phyloP scores from a whole-genome alignment of 805 yeast genomes.

The Saccharomycopsis oosterbeekiorum region DNA sequence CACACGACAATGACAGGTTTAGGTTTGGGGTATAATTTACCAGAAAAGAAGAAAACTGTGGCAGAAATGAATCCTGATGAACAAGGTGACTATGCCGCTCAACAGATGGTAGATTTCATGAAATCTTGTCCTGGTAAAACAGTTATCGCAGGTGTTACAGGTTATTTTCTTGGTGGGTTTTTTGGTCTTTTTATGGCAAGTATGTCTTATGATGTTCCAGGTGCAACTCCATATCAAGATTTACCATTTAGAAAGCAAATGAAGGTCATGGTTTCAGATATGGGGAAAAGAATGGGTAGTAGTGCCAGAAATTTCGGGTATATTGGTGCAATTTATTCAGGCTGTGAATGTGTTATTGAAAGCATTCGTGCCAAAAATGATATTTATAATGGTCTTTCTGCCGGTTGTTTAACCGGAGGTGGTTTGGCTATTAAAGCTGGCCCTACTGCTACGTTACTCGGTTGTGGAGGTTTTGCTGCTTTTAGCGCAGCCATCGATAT shows the following conservation, averaged over 20 bases:
- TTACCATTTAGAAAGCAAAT: slow-evolving; percentile 89
- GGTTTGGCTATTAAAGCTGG: slow-evolving; percentile 89
- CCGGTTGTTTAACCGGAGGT: slow-evolving; percentile 96
- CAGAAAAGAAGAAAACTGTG: slow-evolving; percentile 35
- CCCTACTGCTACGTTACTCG: slow-evolving; percentile 82
- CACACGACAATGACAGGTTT: slow-evolving; percentile 4
- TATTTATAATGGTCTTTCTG: slow-evolving; percentile 80
- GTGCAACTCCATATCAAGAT: slow-evolving; percentile 55
- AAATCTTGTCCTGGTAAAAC: slow-evolving; percentile 94
- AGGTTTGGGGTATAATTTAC: slow-evolving; percentile 17
- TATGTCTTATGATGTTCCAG: slow-evolving; percentile 50
- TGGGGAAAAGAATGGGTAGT: slow-evolving; percentile 81
- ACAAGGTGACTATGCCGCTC: slow-evolving; percentile 86
- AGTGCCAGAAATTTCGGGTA: slow-evolving; percentile 92
- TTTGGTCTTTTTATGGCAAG: slow-evolving; percentile 91
- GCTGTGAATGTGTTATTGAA: slow-evolving; percentile 86
- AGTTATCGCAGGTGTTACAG: slow-evolving; percentile 83
- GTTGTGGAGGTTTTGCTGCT: slow-evolving; percentile 97
- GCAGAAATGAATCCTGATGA: slow-evolving; percentile 81
- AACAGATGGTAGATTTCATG: slow-evolving; percentile 73
- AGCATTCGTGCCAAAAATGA: slow-evolving; percentile 84
- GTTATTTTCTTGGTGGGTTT: slow-evolving; percentile 90
- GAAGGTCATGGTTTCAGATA: slow-evolving; percentile 81
- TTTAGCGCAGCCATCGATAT: slow-evolving; percentile 82
- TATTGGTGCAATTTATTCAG: slow-evolving; percentile 84